Base-by-base conservation (phyloP, 805 yeast species). In the Clavispora carvajalis region DNA sequence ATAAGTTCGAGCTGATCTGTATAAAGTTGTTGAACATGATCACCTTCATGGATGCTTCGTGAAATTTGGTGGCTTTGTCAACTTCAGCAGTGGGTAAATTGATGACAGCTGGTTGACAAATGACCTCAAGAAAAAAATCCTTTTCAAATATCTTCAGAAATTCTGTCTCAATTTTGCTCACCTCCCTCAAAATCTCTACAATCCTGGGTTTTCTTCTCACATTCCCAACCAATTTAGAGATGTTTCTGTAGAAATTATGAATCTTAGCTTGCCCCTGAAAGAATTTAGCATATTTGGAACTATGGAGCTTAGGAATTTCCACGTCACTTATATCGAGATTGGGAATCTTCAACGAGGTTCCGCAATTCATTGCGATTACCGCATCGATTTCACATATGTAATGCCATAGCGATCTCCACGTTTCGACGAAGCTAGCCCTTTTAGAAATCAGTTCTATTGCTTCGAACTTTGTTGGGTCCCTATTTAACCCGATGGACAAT, bases 351-450 rank as follows among this genome's bases (percentile, higher is more conserved):
- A 65, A 49, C 5, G 55, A 43, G 1, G 62, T 53, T 1, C 72
- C 70, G 23, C 64, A 45, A 40, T 60, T 59, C 7, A 69, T 63
- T 3, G 70, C 53, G 11, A 48, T 43, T 11, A 45, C 26, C 1
- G 71, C 70, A 44, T 69, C 74, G 5, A 51, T 38, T 4, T 35
- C 44, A 4, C 51, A 49, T 10, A 69, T 49, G 40, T 55, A 59
- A 30, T 46, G 38, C 74, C 74, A 69, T 21, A 69, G 48, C 17
- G 48, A 40, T 37, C 73, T 51, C 74, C 74, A 69, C 1, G 56
- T 52, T 23, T 49, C 47, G 15, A 56, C 52, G 15, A 62, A 52
- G 2, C 48, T 33, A 17, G 54, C 54, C 12, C 58, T 54, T 22
- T 60, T 63, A 34, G 53, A 48, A 18, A 69, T 63, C 16, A 57